Base-by-base conservation (phyloP, 192 early-diverging fungal species). In the Gaertneriomyces semiglobifer region DNA sequence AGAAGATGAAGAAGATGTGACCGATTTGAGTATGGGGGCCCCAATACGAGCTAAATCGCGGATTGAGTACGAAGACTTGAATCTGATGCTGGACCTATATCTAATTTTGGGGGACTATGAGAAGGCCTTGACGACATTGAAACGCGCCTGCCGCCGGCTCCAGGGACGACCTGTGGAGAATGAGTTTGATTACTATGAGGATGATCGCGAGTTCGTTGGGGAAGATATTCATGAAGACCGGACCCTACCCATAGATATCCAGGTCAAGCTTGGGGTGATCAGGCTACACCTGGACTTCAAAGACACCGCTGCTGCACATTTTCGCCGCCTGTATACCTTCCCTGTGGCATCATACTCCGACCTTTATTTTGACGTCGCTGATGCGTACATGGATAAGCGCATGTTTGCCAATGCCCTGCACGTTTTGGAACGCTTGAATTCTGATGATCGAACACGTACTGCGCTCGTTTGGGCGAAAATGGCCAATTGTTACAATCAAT, bases 41-140 rank as follows among this genome's bases (percentile, higher is more conserved):
- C 12, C 46, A 5, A 11, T 50, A 19, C 45, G 48, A 18, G 38
- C 47, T 43, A 57, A 50, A 6, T 66, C 62, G 45, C 68, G 81
- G 8, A 77, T 94, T 64, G 78, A 91, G 62, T 92, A 86, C 70
- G 82, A 92, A 42, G 94, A 95, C 58, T 67, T 99, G 38, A 89
- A 93, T 71, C 90, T 92, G 77, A 71, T 95, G 53, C 86, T 87
- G 43, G 93, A 96, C 64, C 73, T 98, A 10, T 93, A 93, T 58
- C 81, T 96, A 14, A 81, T 90, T 61, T 73, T 80, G 38, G 81
- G 83, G 44, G 90, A 94, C 59, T 93, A 91, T 68, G 87, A 89
- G 50, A 80, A 81, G 50, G 85, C 87, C 5, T 70, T 93, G 1
- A 71, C 76, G 14, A 81, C 85, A 38, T 86, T 96, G 60, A 89